Base-by-base conservation (phyloP, 768 basidiomycete species). In the Ephemerocybe angulata region DNA sequence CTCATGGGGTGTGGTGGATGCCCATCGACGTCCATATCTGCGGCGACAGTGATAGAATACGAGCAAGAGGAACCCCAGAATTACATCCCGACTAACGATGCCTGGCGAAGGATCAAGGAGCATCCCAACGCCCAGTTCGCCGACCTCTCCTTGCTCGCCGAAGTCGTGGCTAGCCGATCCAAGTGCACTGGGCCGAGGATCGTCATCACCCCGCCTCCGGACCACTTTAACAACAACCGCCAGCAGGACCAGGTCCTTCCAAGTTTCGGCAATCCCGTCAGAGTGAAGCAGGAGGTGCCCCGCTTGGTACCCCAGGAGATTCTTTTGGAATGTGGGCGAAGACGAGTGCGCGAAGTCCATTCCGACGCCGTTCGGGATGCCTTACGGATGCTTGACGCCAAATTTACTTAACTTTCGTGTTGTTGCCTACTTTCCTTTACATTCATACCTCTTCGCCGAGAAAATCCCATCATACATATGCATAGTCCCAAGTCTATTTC, bases 121-220 rank as follows among this genome's bases (percentile, higher is more conserved):
- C 93, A 96, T 69, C 93, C 93, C 2, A 94, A 93, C 61, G 86
- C 90, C 51, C 82, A 85, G 28, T 93, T 93, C 65, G 83, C 90
- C 13, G 90, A 95, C 70, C 75, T 96, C 50, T 72, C 83, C 2
- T 76, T 96, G 51, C 80, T 96, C 41, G 93, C 93, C 2, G 91
- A 92, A 50, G 93, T 96, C 38, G 92, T 95, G 38, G 86, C 90
- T 7, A 88, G 90, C 52, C 79, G 87, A 50, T 86, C 90, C 40
- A 85, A 81, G 66, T 93, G 90, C 65, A 80, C 77, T 1, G 89
- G 89, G 17, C 86, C 90, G 15, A 77, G 77, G 35, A 76, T 90
- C 35, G 75, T 82, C 41, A 73, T 87, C 52, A 81, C 82, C 10
- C 74, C 77, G 13, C 46, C 58, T 22, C 60, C 58, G 22, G 56